Conservation (phyloP, 495 filamentous ascomycete species). For the Xylaria flabelliformis region DNA sequence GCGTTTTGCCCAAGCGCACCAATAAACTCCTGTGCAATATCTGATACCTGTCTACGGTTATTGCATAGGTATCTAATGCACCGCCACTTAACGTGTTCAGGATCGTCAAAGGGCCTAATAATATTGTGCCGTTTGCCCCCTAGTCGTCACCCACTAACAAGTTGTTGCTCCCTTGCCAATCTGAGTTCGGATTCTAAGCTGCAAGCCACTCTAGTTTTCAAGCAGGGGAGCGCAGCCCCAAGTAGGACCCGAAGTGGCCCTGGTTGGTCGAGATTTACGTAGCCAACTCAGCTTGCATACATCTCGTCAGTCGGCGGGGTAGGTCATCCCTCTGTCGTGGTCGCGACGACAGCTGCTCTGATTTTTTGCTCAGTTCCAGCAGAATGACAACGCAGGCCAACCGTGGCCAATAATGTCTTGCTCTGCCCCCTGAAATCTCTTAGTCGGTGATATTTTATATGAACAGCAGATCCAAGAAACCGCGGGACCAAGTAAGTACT, state of each 20-base stretch:
- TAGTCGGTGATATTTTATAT: constrained; percentile 5
- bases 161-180: too few relatives aligned
- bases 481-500: constrained; percentile 9
- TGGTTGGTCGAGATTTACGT: not conserved
- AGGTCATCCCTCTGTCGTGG: constrained; percentile 7
- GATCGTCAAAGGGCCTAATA: too few relatives aligned
- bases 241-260: not conserved
- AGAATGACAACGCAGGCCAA: constrained; percentile 1
- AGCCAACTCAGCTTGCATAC: not conserved
- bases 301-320: not conserved
- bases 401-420: not conserved
- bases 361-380: not conserved
- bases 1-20: not conserved
- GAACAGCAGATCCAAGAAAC: not conserved
- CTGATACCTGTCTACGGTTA: too few relatives aligned
- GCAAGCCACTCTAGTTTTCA: constrained; percentile 10
- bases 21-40: too few relatives aligned
- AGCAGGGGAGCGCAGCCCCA: constrained; percentile 8
- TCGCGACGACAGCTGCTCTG: not conserved
- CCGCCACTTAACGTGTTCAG: too few relatives aligned
- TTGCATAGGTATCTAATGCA: too few relatives aligned
- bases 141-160: too few relatives aligned
- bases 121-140: too few relatives aligned
- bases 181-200: not conserved
- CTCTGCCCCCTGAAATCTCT: not conserved